phyloP scores from a whole-genome alignment of 2,329 filamentous ascomycete genomes.

The Sclerotinia sclerotiorum region DNA sequence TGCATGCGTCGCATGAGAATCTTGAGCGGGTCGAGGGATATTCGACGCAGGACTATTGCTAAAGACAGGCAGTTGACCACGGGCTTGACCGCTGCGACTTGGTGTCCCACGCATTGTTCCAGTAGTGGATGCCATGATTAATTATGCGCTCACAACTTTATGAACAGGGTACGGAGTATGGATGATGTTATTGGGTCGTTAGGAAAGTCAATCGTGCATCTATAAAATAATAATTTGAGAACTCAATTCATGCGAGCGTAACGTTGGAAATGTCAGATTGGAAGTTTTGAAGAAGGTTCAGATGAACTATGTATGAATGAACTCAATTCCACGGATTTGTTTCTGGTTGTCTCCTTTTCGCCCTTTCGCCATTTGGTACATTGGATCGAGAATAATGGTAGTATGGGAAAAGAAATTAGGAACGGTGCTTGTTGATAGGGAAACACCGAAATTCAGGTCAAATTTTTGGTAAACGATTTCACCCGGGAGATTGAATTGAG shows the following conservation, averaged over 20 bases:
- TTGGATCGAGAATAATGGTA: background rate
- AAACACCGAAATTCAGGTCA: background rate
- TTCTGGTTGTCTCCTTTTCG: background rate
- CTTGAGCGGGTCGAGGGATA: constrained; percentile 72
- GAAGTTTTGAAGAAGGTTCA: background rate
- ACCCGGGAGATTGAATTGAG: constrained; percentile 4
- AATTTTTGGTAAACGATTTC: background rate
- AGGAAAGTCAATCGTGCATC: constrained; percentile 1
- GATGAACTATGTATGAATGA: background rate
- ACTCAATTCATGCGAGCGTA: background rate
- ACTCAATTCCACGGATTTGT: background rate
- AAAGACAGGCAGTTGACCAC: constrained; percentile 58
- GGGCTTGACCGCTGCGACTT: constrained; percentile 54
- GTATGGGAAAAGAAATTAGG: background rate
- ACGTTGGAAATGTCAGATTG: background rate
- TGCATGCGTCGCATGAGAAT: constrained; percentile 48
- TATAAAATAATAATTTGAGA: background rate
- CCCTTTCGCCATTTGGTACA: background rate
- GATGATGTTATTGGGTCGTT: background rate
- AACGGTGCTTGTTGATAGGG: background rate
- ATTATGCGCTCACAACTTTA: constrained; percentile 20
- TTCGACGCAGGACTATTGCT: constrained; percentile 62
- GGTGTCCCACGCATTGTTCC: constrained; percentile 69
- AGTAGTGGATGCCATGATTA: constrained; percentile 38
- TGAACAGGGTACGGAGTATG: background rate